Conservation (phyloP, 1,284 basidiomycete genomes). For the Crocinoboletus sp. region DNA sequence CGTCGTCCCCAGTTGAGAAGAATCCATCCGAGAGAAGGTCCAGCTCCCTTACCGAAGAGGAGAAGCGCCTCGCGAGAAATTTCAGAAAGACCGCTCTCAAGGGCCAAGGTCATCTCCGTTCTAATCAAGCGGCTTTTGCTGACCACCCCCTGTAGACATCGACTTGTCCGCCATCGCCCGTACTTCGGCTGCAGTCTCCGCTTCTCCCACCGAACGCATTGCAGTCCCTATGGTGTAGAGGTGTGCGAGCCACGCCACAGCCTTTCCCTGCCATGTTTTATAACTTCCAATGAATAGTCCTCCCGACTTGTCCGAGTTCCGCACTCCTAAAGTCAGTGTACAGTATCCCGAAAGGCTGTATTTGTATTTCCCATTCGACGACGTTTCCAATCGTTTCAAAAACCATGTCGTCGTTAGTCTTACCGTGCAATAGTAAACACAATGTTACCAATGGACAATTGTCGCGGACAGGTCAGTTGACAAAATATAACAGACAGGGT, state of each 20-base stretch:
- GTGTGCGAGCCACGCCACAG: constrained; percentile 30
- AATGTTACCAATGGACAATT: not conserved
- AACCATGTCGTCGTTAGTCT: not conserved
- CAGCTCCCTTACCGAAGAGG: constrained; percentile 55
- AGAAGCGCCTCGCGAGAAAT: constrained; percentile 57
- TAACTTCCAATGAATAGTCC: too few relatives aligned
- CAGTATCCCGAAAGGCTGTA: constrained; percentile 18
- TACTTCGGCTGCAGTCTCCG: constrained; percentile 69
- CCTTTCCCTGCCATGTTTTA: not conserved
- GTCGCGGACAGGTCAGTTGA: not conserved
- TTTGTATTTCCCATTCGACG: constrained; percentile 15
- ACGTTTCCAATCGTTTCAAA: not conserved
- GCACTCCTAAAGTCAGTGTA: constrained; percentile 13
- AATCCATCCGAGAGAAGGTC: constrained; percentile 29
- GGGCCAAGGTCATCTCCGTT: constrained; percentile 42
- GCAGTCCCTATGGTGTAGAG: constrained; percentile 36
- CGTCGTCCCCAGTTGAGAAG: constrained; percentile 7
- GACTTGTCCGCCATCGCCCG: constrained; percentile 78
- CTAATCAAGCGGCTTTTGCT: constrained; percentile 1
- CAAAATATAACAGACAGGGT: too few relatives aligned
- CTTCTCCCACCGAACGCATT: constrained; percentile 48
- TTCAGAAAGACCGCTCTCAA: constrained; percentile 68
- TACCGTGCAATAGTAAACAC: constrained; percentile 9
- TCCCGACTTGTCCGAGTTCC: too few relatives aligned
- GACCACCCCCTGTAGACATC: constrained; percentile 38